These are phyloP conservation scores for Neofusicoccum parvum DNA, from an alignment of 2,329 filamentous ascomycete genomes.

Conservation along the genomic window DNA sequence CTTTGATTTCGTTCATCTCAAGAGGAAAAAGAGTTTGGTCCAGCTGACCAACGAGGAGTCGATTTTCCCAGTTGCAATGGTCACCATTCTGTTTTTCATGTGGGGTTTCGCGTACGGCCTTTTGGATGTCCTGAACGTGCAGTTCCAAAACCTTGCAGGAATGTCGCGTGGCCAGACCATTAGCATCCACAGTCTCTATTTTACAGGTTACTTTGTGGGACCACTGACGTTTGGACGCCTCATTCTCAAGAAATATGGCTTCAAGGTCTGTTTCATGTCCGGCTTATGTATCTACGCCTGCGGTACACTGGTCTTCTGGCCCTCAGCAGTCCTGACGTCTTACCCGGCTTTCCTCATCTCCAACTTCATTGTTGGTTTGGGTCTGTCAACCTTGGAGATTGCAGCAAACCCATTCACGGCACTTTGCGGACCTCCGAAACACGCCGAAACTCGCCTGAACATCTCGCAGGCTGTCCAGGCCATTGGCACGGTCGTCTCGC, in stretches of 20 bases:
- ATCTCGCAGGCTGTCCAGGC: slow-evolving; percentile 65
- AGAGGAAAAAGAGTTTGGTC: slow-evolving; percentile 67
- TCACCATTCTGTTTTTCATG: slow-evolving; percentile 80
- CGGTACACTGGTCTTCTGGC: slow-evolving; percentile 65
- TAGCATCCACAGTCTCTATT: slow-evolving; percentile 71
- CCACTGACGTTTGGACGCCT: slow-evolving; percentile 66
- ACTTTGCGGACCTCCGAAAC: slow-evolving; percentile 62
- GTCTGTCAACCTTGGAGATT: slow-evolving; percentile 62
- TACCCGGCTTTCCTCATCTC: slow-evolving; percentile 63
- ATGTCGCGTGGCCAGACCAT: slow-evolving; percentile 66
- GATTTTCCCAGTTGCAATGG: slow-evolving; percentile 70
- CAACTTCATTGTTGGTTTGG: slow-evolving; percentile 64
- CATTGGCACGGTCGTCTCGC: slow-evolving; percentile 61
- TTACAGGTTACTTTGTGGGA: slow-evolving; percentile 70
- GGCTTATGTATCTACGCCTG: slow-evolving; percentile 65
- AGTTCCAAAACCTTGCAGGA: slow-evolving; percentile 63
- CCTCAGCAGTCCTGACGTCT: slow-evolving; percentile 63
- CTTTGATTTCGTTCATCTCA: slow-evolving; percentile 77
- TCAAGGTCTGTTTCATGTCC: slow-evolving; percentile 63
- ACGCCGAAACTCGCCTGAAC: slow-evolving; percentile 62
- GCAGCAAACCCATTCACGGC: slow-evolving; percentile 65
- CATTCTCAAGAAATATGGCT: slow-evolving; percentile 61
- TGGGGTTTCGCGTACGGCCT: slow-evolving; percentile 93
- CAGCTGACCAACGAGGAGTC: slow-evolving; percentile 65
- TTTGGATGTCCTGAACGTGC: slow-evolving; percentile 76